These are phyloP conservation scores for Fraxinus velutina DNA, from an alignment of 305 asterid genomes.

Conservation along the genomic window DNA sequence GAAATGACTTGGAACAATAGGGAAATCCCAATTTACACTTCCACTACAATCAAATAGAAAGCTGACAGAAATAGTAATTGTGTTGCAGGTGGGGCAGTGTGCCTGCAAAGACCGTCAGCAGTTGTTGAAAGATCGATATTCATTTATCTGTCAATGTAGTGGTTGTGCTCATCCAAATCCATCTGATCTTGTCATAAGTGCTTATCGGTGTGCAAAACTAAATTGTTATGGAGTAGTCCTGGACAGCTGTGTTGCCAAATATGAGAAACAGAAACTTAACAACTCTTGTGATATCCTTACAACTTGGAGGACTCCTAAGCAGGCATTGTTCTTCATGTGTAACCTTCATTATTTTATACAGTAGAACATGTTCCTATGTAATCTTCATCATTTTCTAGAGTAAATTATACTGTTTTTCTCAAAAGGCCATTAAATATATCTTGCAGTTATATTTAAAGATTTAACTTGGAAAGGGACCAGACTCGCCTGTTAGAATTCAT, in stretches of 20 bases:
- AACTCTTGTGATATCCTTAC: constrained; percentile 19
- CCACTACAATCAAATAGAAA: background rate
- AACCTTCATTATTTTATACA: constrained; percentile 11
- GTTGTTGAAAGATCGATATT: constrained; percentile 62
- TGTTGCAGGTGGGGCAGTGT: constrained; percentile 75
- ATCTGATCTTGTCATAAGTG: constrained; percentile 67
- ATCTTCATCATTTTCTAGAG: background rate
- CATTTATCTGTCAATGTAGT: constrained; percentile 72
- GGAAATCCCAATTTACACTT: background rate
- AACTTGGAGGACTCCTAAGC: constrained; percentile 32
- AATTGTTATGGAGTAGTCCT: constrained; percentile 75
- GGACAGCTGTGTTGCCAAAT: constrained; percentile 41
- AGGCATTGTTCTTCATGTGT: constrained; percentile 38
- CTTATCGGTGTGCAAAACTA: constrained; percentile 58
- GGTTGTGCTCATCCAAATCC: constrained; percentile 66
- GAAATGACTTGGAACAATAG: background rate
- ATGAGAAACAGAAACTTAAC: constrained; percentile 55
- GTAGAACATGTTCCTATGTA: background rate
- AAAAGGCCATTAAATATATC: background rate
- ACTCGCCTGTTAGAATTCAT: background rate
- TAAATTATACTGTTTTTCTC: background rate
- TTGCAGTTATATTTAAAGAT: constrained; percentile 8
- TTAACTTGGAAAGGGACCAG: background rate
- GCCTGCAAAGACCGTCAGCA: constrained; percentile 56
- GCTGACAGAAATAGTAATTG: background rate